Evolutionary conservation across 306 rosid species (phyloP).

Genomic region (Begonia masoniana): DNA sequence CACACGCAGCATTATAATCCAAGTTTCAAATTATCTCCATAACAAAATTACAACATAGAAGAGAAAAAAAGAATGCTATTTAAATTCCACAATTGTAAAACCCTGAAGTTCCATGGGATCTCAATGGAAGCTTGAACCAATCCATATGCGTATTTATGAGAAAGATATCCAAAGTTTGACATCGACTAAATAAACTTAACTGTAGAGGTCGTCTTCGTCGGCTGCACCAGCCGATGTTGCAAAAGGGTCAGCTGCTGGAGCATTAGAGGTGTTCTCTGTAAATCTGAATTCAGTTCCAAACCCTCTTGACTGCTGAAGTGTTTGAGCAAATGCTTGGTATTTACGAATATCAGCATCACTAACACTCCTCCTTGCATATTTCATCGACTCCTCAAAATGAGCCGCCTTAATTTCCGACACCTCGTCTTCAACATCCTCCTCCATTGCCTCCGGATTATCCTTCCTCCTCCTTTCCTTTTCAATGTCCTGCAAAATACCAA

Average conservation of each 20-base stretch:
- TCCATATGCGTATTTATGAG: no score
- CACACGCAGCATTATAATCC: no score
- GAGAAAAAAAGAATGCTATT: no score
- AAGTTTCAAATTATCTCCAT: no score
- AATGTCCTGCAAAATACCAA: conserved; percentile 9
- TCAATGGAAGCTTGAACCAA: no score
- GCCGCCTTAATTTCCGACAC: conserved; percentile 16
- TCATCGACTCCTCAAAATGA: conserved; percentile 22
- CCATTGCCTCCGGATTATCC: conserved; percentile 16
- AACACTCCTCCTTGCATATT: conserved; percentile 22
- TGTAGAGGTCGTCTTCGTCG: conserved; percentile 11
- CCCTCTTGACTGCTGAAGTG: conserved; percentile 19
- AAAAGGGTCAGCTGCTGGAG: conserved; percentile 8
- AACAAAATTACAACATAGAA: no score
- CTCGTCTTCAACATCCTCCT: conserved; percentile 18
- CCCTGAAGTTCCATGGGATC: no score
- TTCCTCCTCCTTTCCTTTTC: conserved; percentile 17
- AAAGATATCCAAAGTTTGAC: no score
- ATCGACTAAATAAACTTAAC: background rate
- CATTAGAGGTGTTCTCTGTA: background rate
- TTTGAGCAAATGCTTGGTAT: conserved; percentile 20
- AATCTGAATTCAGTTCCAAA: conserved; percentile 13
- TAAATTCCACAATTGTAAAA: no score
- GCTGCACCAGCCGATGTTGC: conserved; percentile 11
- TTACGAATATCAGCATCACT: conserved; percentile 18